Base-by-base conservation (phyloP, 371 early-diverging fungal species). In the Blastocladiella emersonii region DNA sequence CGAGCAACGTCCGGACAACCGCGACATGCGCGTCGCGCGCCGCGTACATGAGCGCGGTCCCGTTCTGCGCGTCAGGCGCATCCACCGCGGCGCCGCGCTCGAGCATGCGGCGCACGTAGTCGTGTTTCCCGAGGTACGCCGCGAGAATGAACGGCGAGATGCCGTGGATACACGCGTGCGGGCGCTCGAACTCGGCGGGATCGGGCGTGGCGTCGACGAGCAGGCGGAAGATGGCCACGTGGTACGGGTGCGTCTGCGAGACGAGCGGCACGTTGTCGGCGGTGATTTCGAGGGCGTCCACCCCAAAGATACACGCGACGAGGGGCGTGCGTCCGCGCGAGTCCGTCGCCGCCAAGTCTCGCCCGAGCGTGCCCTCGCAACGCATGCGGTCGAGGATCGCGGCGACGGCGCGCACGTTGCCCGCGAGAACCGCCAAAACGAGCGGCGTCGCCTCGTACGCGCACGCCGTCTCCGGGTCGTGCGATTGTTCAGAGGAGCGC, bases 11-110 rank as follows among this genome's bases (percentile, higher is more conserved):
- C 44, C 27, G 10, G 17, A 59, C 59, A 15, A 59, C 59, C 12
- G 36, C 59, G 21, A 59, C 25, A 13, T 37, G 59, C 30, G 25
- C 27, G 32, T 59, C 59, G 25, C 59, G 59, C 25, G 59, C 59
- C n/a, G 59, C 59, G 59, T 59, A 59, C 59, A 59, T 59, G 37
- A 59, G 43, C 19, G 59, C 41, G 25, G 59, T 59, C 12, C 41
- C 59, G 30, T 30, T 37, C 0, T 59, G 59, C 13, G 59, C 15
- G 43, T 59, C 59, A 4, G 32, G 12, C 8, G 25, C n/a, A 39
- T 59, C 59, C 1, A 59, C 59, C 13, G 34, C 10, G 25, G 37
- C 35, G 2, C 59, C 59, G 59, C 21, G 59, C 37, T 32, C 44
- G 27, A 59, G 43, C 59, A 59, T 41, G 25, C 15, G 8, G 12